Conservation (phyloP, 129 eudicot genomes). For the Tanacetum coccineum region DNA sequence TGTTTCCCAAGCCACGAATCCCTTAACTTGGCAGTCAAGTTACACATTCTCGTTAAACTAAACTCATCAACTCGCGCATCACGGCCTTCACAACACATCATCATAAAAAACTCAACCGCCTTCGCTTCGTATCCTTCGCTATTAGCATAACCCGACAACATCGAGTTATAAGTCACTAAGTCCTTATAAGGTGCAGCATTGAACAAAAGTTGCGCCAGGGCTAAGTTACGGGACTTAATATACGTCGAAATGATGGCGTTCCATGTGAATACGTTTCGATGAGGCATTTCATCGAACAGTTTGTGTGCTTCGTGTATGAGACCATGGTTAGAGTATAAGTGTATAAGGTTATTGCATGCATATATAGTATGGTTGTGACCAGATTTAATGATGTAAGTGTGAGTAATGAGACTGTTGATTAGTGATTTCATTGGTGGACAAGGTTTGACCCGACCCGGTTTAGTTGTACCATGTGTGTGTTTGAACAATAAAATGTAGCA, state of each 20-base stretch:
- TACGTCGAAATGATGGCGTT: no score
- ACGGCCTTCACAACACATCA: conserved; percentile 41
- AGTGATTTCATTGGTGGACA: no score
- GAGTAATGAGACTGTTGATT: conserved; percentile 33
- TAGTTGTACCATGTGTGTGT: no score
- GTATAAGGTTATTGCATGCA: conserved; percentile 60
- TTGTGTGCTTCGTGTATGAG: conserved; percentile 42
- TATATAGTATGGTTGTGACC: conserved; percentile 36
- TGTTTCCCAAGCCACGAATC: conserved; percentile 46
- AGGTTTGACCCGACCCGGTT: no score
- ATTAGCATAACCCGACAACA: conserved; percentile 65
- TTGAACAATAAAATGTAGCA: no score
- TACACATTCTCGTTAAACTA: conserved; percentile 72
- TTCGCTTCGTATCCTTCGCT: conserved; percentile 44
- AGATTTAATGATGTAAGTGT: conserved; percentile 47
- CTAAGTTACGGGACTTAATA: conserved; percentile 41
- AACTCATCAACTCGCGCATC: conserved; percentile 57
- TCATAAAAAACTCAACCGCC: conserved; percentile 52
- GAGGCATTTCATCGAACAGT: conserved; percentile 92
- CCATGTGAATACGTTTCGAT: conserved; percentile 81
- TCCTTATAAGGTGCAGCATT: conserved; percentile 54
- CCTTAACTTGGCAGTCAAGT: conserved; percentile 57
- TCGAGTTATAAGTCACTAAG: conserved; percentile 67
- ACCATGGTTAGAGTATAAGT: conserved; percentile 53
- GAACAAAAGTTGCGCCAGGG: conserved; percentile 44